Percentiles rank a stretch among this genome's conserved stretches.
Conservation (phyloP, 176 grass and related monocot genomes). For the Leersia perrieri region DNA sequence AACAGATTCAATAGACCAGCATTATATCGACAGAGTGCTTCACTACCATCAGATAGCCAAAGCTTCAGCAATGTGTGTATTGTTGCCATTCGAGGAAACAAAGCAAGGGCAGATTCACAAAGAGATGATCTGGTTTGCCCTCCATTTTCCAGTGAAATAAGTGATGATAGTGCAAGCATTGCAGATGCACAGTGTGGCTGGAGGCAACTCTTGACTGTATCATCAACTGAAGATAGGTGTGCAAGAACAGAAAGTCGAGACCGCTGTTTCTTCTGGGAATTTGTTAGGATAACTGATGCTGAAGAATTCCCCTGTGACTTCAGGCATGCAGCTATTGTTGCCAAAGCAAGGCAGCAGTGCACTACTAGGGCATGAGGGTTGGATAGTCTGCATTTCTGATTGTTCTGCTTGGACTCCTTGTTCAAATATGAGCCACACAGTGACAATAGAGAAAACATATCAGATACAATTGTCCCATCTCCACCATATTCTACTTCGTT, state of each 20-base stretch:
- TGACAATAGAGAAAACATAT: slow-evolving; percentile 74
- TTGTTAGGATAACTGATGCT: slow-evolving; percentile 59
- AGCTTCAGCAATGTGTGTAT: slow-evolving; percentile 73
- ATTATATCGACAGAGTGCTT: slow-evolving; percentile 66
- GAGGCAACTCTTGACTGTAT: slow-evolving; percentile 71
- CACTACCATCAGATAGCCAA: slow-evolving; percentile 80
- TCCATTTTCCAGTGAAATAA: slow-evolving; percentile 74
- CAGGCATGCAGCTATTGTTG: slow-evolving; percentile 55
- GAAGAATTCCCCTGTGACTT: slow-evolving; percentile 53
- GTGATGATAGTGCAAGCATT: slow-evolving; percentile 60
- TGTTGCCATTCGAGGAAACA: slow-evolving; percentile 95
- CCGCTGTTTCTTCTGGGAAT: slow-evolving; percentile 62
- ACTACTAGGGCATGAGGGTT: slow-evolving; percentile 76
- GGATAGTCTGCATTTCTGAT: slow-evolving; percentile 79
- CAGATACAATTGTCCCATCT: slow-evolving; percentile 80
- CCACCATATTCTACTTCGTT: slow-evolving; percentile 60
- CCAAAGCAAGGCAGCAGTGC: slow-evolving; percentile 72
- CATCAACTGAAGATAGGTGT: slow-evolving; percentile 68
- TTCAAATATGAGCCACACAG: slow-evolving; percentile 82
- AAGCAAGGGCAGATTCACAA: slow-evolving; percentile 66
- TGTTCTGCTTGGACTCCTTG: slow-evolving; percentile 69
- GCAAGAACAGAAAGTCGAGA: slow-evolving; percentile 70
- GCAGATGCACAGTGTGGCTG: slow-evolving; percentile 78
- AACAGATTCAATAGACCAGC: slow-evolving; percentile 63
- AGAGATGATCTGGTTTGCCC: slow-evolving; percentile 49